Conservation (phyloP, 2,329 filamentous ascomycete species). For the Fusarium tanahbumbuense region DNA sequence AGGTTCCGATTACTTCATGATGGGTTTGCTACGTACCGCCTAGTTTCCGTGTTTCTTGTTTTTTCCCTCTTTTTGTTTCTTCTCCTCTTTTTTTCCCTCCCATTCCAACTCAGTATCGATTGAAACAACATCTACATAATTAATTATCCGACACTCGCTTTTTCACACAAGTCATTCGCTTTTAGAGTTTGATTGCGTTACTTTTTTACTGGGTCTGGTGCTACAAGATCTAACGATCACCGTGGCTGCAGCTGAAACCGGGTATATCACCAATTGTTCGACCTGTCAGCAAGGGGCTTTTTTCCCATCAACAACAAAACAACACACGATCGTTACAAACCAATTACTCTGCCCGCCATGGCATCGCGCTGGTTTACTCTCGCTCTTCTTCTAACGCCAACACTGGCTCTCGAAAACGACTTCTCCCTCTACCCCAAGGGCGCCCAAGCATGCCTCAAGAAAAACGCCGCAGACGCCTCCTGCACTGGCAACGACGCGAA, state of each 20-base stretch:
- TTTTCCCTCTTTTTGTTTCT: slow-evolving; percentile 6
- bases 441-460: slow-evolving; percentile 56
- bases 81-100: background rate
- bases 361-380: slow-evolving; percentile 49
- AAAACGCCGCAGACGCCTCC: slow-evolving; percentile 53
- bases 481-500: slow-evolving; percentile 56
- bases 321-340: background rate
- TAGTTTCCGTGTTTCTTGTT: background rate
- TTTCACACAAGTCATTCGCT: slow-evolving; percentile 17
- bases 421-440: slow-evolving; percentile 51
- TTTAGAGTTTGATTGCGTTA: slow-evolving; percentile 1
- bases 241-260: slow-evolving; percentile 33
- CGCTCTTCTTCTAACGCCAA: slow-evolving; percentile 41
- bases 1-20: background rate
- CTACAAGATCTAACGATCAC: slow-evolving; percentile 12
- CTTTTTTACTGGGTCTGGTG: background rate
- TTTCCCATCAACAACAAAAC: background rate
- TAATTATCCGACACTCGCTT: slow-evolving; percentile 1
- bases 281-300: background rate
- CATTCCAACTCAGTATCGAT: too few species aligned
- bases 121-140: background rate
- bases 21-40: background rate
- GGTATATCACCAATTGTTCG: slow-evolving; percentile 1
- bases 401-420: slow-evolving; percentile 45
- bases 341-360: slow-evolving; percentile 38